Evolutionary conservation across 352 stramenopile genomes (phyloP).

Genomic region (Globisporangium carolinianum): DNA sequence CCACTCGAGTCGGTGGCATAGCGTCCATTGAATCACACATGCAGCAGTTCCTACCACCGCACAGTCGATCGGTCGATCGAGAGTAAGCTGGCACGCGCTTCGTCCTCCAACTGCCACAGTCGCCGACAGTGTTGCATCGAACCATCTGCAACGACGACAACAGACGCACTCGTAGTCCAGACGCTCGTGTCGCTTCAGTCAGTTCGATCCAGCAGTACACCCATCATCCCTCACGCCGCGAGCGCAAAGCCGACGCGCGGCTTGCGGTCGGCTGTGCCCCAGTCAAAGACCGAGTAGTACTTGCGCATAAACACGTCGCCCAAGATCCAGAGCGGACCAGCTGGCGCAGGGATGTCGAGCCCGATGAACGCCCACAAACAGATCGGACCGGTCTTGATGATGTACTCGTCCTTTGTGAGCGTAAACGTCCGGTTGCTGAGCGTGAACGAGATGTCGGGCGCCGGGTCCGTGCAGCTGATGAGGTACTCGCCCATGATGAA

Average conservation of each 20-base stretch:
- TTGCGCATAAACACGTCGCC: constrained; percentile 92
- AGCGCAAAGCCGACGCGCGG: constrained; percentile 73
- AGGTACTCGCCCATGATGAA: constrained; percentile 90
- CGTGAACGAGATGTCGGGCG: constrained; percentile 85
- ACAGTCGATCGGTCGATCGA: too few species aligned
- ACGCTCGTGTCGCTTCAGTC: too few species aligned
- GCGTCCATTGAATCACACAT: too few species aligned
- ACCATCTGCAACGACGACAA: too few species aligned
- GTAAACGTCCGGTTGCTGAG: constrained; percentile 84
- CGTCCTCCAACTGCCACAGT: too few species aligned
- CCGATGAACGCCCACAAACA: constrained; percentile 14
- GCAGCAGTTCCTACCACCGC: too few species aligned
- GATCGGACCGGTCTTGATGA: constrained; percentile 60
- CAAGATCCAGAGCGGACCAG: constrained; percentile 25
- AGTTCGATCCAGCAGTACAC: too few species aligned
- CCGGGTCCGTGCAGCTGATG: constrained; percentile 83
- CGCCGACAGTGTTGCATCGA: too few species aligned
- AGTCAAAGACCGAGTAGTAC: constrained; percentile 91
- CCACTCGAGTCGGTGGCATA: too few species aligned
- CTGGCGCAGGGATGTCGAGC: constrained; percentile 7
- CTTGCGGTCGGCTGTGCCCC: constrained; percentile 39
- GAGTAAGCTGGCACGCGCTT: too few species aligned
- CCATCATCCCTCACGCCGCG: constrained; percentile 15
- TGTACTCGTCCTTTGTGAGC: constrained; percentile 84
- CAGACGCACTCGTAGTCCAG: too few species aligned